Evolutionary conservation across 305 asterid genomes (phyloP).

Genomic region (Fraxinus paxiana): DNA sequence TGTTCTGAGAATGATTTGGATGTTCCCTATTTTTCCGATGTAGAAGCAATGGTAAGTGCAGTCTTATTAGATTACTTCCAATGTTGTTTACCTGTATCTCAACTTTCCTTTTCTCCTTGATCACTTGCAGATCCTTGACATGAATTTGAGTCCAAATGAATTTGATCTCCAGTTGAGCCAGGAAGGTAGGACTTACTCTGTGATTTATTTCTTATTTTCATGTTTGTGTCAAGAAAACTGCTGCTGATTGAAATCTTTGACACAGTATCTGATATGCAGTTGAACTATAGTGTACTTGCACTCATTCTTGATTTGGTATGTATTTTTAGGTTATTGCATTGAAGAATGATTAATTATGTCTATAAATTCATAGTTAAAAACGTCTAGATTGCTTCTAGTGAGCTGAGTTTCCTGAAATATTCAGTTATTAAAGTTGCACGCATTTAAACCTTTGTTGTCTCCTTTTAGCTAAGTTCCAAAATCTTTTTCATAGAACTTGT

Average conservation of each 20-base stretch:
- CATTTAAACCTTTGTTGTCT: not conserved
- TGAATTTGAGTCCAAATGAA: conserved; percentile 71
- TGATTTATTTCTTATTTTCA: conserved; percentile 17
- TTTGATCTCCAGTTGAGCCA: conserved; percentile 32
- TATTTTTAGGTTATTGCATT: not conserved
- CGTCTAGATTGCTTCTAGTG: conserved; percentile 3
- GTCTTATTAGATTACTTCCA: conserved; percentile 15
- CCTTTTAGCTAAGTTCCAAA: not conserved
- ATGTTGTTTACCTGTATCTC: conserved; percentile 10
- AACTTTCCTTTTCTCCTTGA: conserved; percentile 14
- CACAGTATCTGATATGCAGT: not conserved
- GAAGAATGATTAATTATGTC: not conserved
- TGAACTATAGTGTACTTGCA: not conserved
- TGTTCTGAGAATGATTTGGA: conserved; percentile 47
- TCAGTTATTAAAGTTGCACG: not conserved
- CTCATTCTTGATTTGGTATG: conserved; percentile 7
- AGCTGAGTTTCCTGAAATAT: not conserved
- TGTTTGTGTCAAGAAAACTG: not conserved
- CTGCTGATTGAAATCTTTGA: not conserved
- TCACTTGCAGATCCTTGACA: conserved; percentile 62
- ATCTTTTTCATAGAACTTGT: not conserved
- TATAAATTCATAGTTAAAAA: not conserved
- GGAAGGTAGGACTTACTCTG: conserved; percentile 44
- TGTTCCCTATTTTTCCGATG: conserved; percentile 60
- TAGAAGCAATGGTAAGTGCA: conserved; percentile 63